Evolutionary conservation across 129 eudicot species (phyloP).

Genomic region (Artemisia argyi): DNA sequence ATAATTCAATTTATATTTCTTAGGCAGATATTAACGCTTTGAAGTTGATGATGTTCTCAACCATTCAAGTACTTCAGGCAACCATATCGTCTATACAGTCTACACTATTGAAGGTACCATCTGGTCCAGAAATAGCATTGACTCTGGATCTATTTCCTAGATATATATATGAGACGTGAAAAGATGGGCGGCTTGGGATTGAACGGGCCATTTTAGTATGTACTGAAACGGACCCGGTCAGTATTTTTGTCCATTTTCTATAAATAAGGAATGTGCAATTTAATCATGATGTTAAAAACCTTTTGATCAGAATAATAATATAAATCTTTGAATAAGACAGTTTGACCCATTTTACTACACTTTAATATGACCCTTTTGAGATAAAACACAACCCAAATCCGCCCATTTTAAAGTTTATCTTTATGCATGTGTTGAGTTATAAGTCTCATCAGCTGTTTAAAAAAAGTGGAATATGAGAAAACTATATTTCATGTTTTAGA

Average conservation of each 20-base stretch:
- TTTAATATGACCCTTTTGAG: not conserved
- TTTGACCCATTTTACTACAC: too few species aligned
- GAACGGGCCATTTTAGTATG: not conserved
- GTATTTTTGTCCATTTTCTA: not conserved
- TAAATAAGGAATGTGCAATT: not conserved
- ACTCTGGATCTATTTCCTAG: not conserved
- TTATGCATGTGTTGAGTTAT: not conserved
- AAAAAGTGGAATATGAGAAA: not conserved
- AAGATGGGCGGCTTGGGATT: constrained; percentile 8
- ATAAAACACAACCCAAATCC: constrained; percentile 1
- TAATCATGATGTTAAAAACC: not conserved
- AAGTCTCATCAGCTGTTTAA: not conserved
- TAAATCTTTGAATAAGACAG: not conserved
- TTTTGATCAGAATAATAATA: too few species aligned
- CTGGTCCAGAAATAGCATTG: constrained; percentile 5
- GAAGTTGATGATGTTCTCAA: constrained; percentile 60
- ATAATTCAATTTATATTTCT: constrained; percentile 14
- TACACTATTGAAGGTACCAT: constrained; percentile 42
- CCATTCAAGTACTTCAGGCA: constrained; percentile 62
- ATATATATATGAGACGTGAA: not conserved
- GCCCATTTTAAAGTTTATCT: not conserved
- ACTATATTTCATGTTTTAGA: constrained; percentile 7
- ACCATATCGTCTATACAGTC: constrained; percentile 57
- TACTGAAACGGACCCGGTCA: not conserved
- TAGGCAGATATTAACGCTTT: constrained; percentile 62